Base-by-base conservation (phyloP, 164 flowering plant genomes). In the Liquidambar formosana region DNA sequence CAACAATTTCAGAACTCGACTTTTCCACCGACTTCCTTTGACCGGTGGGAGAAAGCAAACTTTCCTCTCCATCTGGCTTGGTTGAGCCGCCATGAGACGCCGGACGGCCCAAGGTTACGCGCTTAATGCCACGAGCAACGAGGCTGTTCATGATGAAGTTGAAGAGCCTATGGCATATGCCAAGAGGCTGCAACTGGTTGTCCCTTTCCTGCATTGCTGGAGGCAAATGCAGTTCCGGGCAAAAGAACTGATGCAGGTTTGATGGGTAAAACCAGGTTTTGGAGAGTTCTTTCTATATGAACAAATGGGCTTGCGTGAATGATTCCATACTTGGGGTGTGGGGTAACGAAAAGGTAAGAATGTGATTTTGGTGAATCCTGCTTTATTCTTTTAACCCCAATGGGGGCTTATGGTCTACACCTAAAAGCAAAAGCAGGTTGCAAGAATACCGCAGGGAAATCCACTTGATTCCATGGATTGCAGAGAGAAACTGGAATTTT, bases 111-210 rank as follows among this genome's bases (percentile, higher is more conserved):
- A 70, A 41, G 6, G 68, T 64, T 11, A 72, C 38, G 21, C 73
- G 68, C 59, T 68, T 75, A 23, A 72, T 75, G 63, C 77, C 65
- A 10, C 65, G 69, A 64, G 60, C 58, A 22, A 64, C 21, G 21
- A 79, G 59, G 66, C 18, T 52, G 57, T 58, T 70, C 19, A 72
- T 27, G 70, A 82, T 53, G 73, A 81, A 81, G 57, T 65, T 75
- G 73, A 76, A 73, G 58, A 86, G 78, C 79, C 76, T 68, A 2
- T 64, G 73, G 67, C 83, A 86, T 21, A 82, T 71, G 58, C 80
- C 78, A 41, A 65, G 48, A 44, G 80, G 66, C 23, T 70, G 68
- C 22, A 57, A 27, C 8, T 72, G 52, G 52, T 10, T 61, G 16
- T 64, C 52, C 45, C 46, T 59, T 61, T 64, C 52, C 60, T 66